phyloP scores from a whole-genome alignment of 106 monocot genomes.

The Alisma plantagoaquatica region DNA sequence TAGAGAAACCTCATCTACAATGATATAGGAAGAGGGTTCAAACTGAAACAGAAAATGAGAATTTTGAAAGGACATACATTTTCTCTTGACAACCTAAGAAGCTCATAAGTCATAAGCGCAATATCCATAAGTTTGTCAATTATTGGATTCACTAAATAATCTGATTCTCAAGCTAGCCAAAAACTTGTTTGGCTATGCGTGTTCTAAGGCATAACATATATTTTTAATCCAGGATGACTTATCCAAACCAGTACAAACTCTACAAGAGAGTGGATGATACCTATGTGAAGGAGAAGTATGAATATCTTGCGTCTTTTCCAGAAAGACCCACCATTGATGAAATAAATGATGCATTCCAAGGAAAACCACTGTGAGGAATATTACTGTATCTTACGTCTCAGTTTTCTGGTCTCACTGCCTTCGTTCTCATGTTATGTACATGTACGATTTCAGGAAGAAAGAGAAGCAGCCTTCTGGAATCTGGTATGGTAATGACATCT shows the following conservation, averaged over 20 bases:
- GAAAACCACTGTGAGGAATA: constrained; percentile 42
- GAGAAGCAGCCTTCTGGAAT: constrained; percentile 50
- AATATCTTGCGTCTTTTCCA: constrained; percentile 48
- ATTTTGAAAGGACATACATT: no score
- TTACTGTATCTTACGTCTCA: background rate
- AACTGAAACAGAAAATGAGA: no score
- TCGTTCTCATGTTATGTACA: constrained; percentile 6
- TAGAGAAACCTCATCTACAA: no score
- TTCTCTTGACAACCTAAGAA: no score
- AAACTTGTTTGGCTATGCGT: no score
- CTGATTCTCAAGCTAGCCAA: no score
- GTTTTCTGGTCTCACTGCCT: background rate
- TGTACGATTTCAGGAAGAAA: constrained; percentile 35
- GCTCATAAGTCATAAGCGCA: no score
- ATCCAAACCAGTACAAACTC: constrained; percentile 67
- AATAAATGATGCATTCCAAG: constrained; percentile 79
- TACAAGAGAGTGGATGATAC: constrained; percentile 71
- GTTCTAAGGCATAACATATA: no score
- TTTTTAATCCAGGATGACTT: constrained; percentile 74
- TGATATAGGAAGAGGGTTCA: no score
- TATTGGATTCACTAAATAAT: no score
- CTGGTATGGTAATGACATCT: constrained; percentile 27
- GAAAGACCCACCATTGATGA: constrained; percentile 66
- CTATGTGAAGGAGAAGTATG: constrained; percentile 66
- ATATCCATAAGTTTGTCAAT: no score